Base-by-base conservation (phyloP, 2,329 filamentous ascomycete genomes). In the Phialophora tarda region DNA sequence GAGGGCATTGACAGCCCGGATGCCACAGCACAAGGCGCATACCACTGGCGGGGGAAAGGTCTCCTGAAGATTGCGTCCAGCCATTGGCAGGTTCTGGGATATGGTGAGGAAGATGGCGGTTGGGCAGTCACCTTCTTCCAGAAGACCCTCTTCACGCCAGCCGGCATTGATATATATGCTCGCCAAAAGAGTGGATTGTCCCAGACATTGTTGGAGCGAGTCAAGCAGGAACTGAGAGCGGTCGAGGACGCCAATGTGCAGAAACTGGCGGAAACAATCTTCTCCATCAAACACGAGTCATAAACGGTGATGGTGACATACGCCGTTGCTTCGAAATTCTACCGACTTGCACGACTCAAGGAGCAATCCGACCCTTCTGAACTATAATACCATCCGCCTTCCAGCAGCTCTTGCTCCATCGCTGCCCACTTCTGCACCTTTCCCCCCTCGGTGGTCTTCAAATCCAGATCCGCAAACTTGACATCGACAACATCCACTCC, bases 81-180 rank as follows among this genome's bases (percentile, higher is more conserved):
- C 54, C 88, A 92, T 74, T 96, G 92, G 92, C 91, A 96, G 82
- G 80, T 95, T 1, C 78, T 96, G 21, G 91, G 89, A 2, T 93
- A 87, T 83, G 91, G 91, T 4, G 69, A 71, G 3, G 73, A 72
- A 58, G 74, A 74, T 2, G 67, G 68, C 41, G 72, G 79, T 38
- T 96, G 91, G 91, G 87, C 86, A 1, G 91, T 96, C 14, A 96
- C 91, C 4, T 94, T 89, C 83, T 96, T 96, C 77, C 88, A 89
- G 69, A 89, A 91, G 74, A 96, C 91, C 26, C 72, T 93, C 53
- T 96, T 96, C 72, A 95, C 92, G 6, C 89, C 90, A 69, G 91
- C 92, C 64, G 92, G 92, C 0, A 74, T 96, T 32, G 92, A 96
- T 78, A 78, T 96, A 10, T 95, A 94, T 77, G 88, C 86, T 54